phyloP scores from a whole-genome alignment of 202 grass and related monocot species.

The Brachypodium distachyon region DNA sequence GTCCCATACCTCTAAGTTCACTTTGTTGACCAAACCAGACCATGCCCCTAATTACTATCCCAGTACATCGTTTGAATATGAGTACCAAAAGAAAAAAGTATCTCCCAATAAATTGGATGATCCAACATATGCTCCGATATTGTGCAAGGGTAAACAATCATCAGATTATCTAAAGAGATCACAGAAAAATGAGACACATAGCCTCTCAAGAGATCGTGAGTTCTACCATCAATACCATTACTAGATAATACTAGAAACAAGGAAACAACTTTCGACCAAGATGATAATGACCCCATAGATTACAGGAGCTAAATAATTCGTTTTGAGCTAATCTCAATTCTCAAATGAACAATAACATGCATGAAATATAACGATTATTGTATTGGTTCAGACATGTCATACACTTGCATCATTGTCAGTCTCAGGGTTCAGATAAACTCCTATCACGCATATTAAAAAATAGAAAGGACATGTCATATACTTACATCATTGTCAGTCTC shows the following conservation, averaged over 20 bases:
- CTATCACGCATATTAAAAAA: neutral
- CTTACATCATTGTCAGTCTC: slow-evolving; percentile 38
- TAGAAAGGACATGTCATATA: slow-evolving; percentile 4
- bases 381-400: neutral
- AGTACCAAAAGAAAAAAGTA: neutral
- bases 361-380: neutral
- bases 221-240: neutral
- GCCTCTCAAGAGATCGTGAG: neutral
- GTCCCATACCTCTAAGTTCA: neutral
- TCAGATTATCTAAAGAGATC: neutral
- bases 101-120: neutral
- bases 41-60: neutral
- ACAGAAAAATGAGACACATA: neutral
- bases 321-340: neutral
- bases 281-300: neutral
- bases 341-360: neutral
- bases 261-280: neutral
- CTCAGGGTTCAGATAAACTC: too few relatives aligned
- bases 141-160: neutral
- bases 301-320: neutral
- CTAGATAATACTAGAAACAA: neutral
- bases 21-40: neutral
- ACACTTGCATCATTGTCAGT: neutral
- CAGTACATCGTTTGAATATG: neutral
- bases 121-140: neutral